Conservation (phyloP, 352 stramenopile species). For the Thraustochytrium striatum region DNA sequence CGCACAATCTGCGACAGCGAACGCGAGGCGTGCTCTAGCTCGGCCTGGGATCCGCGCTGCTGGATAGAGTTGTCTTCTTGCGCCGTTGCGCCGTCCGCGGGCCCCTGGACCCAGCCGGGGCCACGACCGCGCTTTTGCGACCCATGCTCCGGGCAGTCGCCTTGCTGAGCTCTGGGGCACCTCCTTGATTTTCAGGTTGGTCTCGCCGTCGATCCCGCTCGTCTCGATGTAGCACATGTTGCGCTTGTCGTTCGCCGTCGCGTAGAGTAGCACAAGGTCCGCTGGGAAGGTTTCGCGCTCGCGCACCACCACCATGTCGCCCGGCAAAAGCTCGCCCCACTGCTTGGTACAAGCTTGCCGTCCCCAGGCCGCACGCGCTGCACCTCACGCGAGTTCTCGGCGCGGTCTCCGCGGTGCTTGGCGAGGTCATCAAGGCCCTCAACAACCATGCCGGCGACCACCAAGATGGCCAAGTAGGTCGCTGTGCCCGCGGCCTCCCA, state of each 20-base stretch:
- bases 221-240: slow-evolving; percentile 56
- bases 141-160: too few species aligned
- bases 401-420: slow-evolving; percentile 25
- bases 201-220: slow-evolving; percentile 46
- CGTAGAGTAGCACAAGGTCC: slow-evolving; percentile 41
- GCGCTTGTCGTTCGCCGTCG: slow-evolving; percentile 16
- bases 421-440: slow-evolving; percentile 33
- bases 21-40: too few species aligned
- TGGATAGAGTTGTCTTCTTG: too few species aligned
- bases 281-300: slow-evolving; percentile 24
- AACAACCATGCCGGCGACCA: slow-evolving; percentile 31
- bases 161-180: too few species aligned
- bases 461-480: slow-evolving; percentile 13
- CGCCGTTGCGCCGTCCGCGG: too few species aligned
- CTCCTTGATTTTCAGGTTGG: slow-evolving; percentile 53
- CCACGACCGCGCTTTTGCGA: too few species aligned
- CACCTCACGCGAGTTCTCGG: slow-evolving; percentile 8
- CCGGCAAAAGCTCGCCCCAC: slow-evolving; percentile 40
- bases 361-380: slow-evolving; percentile 34
- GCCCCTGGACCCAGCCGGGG: too few species aligned
- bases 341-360: slow-evolving; percentile 4
- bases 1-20: neutral
- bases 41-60: too few species aligned
- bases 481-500: slow-evolving; percentile 25
- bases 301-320: slow-evolving; percentile 39